Evolutionary conservation across 345 rosid species (phyloP).

Genomic region (Salix brachista): DNA sequence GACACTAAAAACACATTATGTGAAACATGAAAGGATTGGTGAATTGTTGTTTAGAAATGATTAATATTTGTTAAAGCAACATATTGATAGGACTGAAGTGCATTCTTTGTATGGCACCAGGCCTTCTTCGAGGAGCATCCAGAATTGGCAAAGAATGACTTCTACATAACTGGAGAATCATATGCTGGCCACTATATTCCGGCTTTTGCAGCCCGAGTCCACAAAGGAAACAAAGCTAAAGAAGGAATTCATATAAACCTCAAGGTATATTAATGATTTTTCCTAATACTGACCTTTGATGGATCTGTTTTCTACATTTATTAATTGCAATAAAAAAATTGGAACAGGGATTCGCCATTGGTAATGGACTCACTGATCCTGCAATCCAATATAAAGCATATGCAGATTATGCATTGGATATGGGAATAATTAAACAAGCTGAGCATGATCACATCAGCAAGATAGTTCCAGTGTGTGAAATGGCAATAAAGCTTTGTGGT

Average conservation of each 20-base stretch:
- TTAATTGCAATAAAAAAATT: conserved; percentile 17
- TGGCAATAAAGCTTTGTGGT: conserved; percentile 93
- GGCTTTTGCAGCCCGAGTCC: conserved; percentile 90
- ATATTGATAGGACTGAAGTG: conserved; percentile 5
- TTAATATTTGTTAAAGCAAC: not conserved
- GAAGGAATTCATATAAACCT: conserved; percentile 84
- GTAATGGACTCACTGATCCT: conserved; percentile 97
- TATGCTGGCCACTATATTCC: conserved; percentile 99
- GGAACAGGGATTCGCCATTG: conserved; percentile 93
- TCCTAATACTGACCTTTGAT: not conserved
- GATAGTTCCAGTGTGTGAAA: conserved; percentile 81
- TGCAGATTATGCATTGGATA: conserved; percentile 89
- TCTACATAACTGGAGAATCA: conserved; percentile 95
- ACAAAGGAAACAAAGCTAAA: conserved; percentile 85
- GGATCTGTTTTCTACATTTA: not conserved
- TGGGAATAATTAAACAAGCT: conserved; percentile 62
- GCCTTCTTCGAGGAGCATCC: conserved; percentile 96
- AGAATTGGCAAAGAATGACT: conserved; percentile 64
- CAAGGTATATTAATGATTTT: conserved; percentile 46
- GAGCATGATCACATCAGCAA: conserved; percentile 59
- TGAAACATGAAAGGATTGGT: not conserved
- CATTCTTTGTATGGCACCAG: conserved; percentile 29
- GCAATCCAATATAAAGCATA: conserved; percentile 90
- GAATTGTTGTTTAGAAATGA: not conserved
- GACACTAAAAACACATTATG: not conserved